Evolutionary conservation across 208 protist genomes (phyloP), one percentile per base, ranked within the genome.

Genomic region (Trypanosoma mega): DNA sequence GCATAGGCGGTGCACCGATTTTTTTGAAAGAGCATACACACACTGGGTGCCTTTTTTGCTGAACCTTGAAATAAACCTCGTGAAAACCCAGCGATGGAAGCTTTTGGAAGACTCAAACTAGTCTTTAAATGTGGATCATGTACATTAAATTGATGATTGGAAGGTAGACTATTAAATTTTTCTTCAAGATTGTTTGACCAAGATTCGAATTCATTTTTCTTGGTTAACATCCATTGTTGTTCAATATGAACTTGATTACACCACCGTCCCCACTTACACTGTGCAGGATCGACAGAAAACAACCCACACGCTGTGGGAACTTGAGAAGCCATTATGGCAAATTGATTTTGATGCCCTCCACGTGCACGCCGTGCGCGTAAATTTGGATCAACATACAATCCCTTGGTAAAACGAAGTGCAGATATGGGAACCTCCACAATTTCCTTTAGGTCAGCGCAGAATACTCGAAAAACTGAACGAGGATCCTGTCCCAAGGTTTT

Each of bases 181-280:
- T 44, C 63, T 73, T 90, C 80, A 11, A 90, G 69, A 47, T 63
- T 71, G 29, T 74, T 82, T 51, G 82, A 90, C 86, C 86, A 93
- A 33, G 70, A 53, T 27, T 86, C 77, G 50, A 93, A 93, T 52
- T 83, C 75, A 24, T 65, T 65, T 73, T 82, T 85, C 47, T 84
- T 82, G n/a, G 58, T 56, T 30, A 77, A 70, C 78, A 93, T 89
- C 86, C 86, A 93, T 14, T 43, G 33, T 36, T 68, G 53, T 45
- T 87, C 69, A 63, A 93, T 87, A 63, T 93, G 86, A 20, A 88
- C 82, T 67, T 93, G 86, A 66, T 93, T 93, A 59, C 86, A 93
- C 86, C 86, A 93, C n/a, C 80, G 74, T 18, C 76, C 80, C 82
- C 86, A 93, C 68, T 88, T 90, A 64, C 86, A 93, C 45, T 80